Evolutionary conservation across 2,329 filamentous ascomycete species (phyloP).

Genomic region (Boeremia exigua): DNA sequence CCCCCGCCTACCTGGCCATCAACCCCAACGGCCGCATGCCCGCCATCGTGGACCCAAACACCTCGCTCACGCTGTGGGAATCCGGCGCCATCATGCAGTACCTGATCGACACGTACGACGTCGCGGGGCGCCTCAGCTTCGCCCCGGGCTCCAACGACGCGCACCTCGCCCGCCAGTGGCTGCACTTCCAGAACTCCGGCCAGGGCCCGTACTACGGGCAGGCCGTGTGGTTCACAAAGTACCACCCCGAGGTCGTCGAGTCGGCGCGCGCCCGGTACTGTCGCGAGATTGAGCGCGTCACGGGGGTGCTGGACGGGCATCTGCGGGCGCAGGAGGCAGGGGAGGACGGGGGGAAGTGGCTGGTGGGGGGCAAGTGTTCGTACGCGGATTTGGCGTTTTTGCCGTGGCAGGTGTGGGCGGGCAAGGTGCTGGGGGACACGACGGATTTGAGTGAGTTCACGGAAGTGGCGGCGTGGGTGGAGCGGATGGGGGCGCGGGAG

Average conservation of each 20-base stretch:
- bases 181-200: conserved; percentile 52
- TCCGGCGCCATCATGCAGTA: conserved; percentile 55
- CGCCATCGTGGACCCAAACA: conserved; percentile 56
- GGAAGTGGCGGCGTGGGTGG: conserved; percentile 26
- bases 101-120: conserved; percentile 55
- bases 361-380: conserved; percentile 36
- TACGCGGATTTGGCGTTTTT: conserved; percentile 38
- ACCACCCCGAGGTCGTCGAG: conserved; percentile 49
- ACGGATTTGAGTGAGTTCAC: conserved; percentile 24
- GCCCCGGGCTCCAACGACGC: conserved; percentile 40
- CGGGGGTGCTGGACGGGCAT: conserved; percentile 53
- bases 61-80: conserved; percentile 51
- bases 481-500: conserved; percentile 13
- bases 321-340: conserved; percentile 38
- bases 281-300: conserved; percentile 56
- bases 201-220: conserved; percentile 57
- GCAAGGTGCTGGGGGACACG: neutral
- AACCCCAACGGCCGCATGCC: conserved; percentile 53
- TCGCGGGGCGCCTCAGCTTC: conserved; percentile 47
- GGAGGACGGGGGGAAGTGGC: conserved; percentile 35
- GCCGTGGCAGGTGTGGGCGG: conserved; percentile 27
- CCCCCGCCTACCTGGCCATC: conserved; percentile 46
- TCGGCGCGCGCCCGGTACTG: conserved; percentile 56
- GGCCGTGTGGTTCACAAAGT: conserved; percentile 46
- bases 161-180: conserved; percentile 52